A percentile compares a stretch with the other conserved stretches of the same genome.
These are phyloP conservation scores for Saturnispora besseyi DNA, from an alignment of 805 yeast genomes.

Conservation along the genomic window DNA sequence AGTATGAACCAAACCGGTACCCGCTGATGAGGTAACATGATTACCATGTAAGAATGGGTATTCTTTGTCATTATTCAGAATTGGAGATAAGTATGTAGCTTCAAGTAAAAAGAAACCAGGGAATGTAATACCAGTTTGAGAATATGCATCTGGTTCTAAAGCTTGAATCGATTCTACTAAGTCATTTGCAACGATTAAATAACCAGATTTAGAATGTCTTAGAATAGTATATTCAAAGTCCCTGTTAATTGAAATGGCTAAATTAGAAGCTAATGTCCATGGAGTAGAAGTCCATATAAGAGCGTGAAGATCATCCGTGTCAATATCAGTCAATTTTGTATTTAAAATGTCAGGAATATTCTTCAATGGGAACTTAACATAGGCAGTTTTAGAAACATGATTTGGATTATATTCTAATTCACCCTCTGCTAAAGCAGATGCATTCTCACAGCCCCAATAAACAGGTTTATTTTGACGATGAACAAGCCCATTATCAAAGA, in stretches of 20 bases:
- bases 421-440: slow-evolving; percentile 93
- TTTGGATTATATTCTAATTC: slow-evolving; percentile 78
- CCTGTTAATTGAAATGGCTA: slow-evolving; percentile 67
- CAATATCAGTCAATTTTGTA: slow-evolving; percentile 10
- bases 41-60: slow-evolving; percentile 68
- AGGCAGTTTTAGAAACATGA: slow-evolving; percentile 62
- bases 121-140: slow-evolving; percentile 23
- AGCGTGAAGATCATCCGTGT: slow-evolving; percentile 16
- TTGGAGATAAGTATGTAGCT: slow-evolving; percentile 47
- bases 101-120: slow-evolving; percentile 36
- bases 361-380: slow-evolving; percentile 54
- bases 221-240: slow-evolving; percentile 49
- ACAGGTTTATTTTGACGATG: slow-evolving; percentile 89
- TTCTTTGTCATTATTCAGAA: slow-evolving; percentile 24
- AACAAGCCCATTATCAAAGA: slow-evolving; percentile 59
- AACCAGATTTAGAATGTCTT: slow-evolving; percentile 28
- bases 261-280: slow-evolving; percentile 89
- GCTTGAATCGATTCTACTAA: slow-evolving; percentile 33
- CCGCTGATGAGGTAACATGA: slow-evolving; percentile 73
- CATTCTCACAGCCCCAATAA: slow-evolving; percentile 93
- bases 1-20: slow-evolving; percentile 93
- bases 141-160: slow-evolving; percentile 22
- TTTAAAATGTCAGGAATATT: slow-evolving; percentile 16
- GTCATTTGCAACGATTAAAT: slow-evolving; percentile 48
- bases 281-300: slow-evolving; percentile 98